Conservation (phyloP, 805 yeast species). For the Yamadazyma philogaea region DNA sequence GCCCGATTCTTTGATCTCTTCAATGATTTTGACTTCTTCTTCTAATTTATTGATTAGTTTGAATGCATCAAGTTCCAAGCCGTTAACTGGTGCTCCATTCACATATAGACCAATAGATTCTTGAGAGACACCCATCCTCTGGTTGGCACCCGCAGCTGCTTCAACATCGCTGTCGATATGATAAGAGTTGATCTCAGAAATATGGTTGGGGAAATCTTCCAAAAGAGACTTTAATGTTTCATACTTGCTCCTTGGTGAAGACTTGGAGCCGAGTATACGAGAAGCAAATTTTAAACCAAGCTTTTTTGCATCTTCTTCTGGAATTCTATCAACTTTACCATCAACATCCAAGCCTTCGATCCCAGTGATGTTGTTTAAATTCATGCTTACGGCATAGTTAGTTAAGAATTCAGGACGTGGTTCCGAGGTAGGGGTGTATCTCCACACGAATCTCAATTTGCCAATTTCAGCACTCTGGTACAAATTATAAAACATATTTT, state of each 20-base stretch:
- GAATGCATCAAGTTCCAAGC: slow-evolving; percentile 41
- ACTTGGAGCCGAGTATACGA: slow-evolving; percentile 26
- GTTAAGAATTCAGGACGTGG: slow-evolving; percentile 30
- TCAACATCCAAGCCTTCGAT: slow-evolving; percentile 48
- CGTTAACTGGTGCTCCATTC: slow-evolving; percentile 65
- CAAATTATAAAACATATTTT: slow-evolving; percentile 55
- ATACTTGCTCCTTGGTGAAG: slow-evolving; percentile 20
- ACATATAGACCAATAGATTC: slow-evolving; percentile 54
- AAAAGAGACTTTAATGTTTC: slow-evolving; percentile 38
- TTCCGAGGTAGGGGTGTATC: slow-evolving; percentile 51
- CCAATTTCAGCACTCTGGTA: slow-evolving; percentile 58
- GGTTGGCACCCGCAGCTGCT: slow-evolving; percentile 16
- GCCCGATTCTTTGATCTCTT: slow-evolving; percentile 27
- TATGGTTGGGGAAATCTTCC: slow-evolving; percentile 51
- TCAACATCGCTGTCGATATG: background rate
- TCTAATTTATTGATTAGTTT: slow-evolving; percentile 40
- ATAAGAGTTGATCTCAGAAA: slow-evolving; percentile 4
- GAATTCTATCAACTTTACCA: background rate
- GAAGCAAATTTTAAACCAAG: slow-evolving; percentile 43
- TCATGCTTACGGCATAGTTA: slow-evolving; percentile 68
- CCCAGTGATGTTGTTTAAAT: slow-evolving; percentile 39
- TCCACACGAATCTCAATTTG: slow-evolving; percentile 70
- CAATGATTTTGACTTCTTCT: slow-evolving; percentile 22
- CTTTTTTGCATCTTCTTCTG: slow-evolving; percentile 15
- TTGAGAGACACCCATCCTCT: slow-evolving; percentile 31